A percentile compares a stretch with the other conserved stretches of the same genome.
These are phyloP conservation scores for Cyclaneusma minus DNA, from an alignment of 2,329 filamentous ascomycete genomes.

Conservation along the genomic window DNA sequence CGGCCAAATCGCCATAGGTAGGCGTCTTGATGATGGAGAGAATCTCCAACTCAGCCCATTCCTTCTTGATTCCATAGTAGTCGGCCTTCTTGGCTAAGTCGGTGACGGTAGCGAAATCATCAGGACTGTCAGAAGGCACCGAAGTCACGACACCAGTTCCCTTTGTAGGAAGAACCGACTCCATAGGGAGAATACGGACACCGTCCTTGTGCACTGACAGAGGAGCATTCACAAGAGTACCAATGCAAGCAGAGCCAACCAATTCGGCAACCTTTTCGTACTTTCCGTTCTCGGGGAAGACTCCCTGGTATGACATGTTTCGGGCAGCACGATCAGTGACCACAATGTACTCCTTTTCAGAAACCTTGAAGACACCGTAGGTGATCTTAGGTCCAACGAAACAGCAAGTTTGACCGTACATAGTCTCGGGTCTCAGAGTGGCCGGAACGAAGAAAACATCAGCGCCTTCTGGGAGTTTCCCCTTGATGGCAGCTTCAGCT, in stretches of 20 bases:
- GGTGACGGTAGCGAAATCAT: conserved; percentile 79
- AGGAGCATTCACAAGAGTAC: conserved; percentile 79
- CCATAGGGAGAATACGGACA: conserved; percentile 88
- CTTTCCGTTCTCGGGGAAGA: conserved; percentile 63
- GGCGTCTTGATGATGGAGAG: conserved; percentile 82
- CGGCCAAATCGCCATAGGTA: conserved; percentile 71
- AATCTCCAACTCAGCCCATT: conserved; percentile 88
- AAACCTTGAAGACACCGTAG: conserved; percentile 77
- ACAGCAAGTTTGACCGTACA: conserved; percentile 96
- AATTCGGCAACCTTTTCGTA: conserved; percentile 63
- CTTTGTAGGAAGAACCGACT: conserved; percentile 79
- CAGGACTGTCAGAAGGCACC: conserved; percentile 88
- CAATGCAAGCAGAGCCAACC: conserved; percentile 65
- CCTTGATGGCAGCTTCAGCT: conserved; percentile 54
- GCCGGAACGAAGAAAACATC: conserved; percentile 84
- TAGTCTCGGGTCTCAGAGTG: conserved; percentile 87
- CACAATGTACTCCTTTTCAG: conserved; percentile 67
- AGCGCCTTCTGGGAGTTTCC: conserved; percentile 63
- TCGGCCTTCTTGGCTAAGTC: conserved; percentile 92
- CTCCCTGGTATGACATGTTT: conserved; percentile 93
- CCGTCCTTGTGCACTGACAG: conserved; percentile 72
- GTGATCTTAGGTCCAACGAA: conserved; percentile 83
- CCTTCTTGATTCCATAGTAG: conserved; percentile 90
- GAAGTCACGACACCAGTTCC: conserved; percentile 94
- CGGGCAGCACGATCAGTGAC: conserved; percentile 69